These are phyloP conservation scores for Colletotrichum chrysophilum DNA, from an alignment of 2,329 filamentous ascomycete species.

Conservation along the genomic window DNA sequence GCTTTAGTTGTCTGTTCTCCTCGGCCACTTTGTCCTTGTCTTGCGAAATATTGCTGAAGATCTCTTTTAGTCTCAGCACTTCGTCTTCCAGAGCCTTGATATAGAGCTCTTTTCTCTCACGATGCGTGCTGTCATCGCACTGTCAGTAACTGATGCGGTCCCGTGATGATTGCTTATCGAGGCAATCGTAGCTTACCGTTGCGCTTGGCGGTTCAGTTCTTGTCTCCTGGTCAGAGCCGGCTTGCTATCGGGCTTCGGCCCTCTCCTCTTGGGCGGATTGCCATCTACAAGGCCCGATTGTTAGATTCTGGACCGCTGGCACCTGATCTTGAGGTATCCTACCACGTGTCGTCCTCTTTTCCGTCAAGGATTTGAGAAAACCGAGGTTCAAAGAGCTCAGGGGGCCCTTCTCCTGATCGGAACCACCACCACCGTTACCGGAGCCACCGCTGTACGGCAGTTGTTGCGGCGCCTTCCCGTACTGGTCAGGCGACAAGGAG, in stretches of 20 bases:
- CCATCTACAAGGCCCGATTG: slow-evolving; percentile 63
- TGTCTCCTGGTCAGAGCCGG: slow-evolving; percentile 91
- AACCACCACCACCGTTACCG: neutral
- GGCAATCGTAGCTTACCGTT: slow-evolving; percentile 67
- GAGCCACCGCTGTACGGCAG: slow-evolving; percentile 23
- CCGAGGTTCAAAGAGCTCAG: slow-evolving; percentile 56
- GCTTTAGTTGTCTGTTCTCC: slow-evolving; percentile 79
- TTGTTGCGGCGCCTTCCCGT: slow-evolving; percentile 29
- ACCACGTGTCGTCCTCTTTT: slow-evolving; percentile 83
- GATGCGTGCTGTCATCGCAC: slow-evolving; percentile 76
- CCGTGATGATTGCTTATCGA: neutral
- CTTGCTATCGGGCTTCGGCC: slow-evolving; percentile 95
- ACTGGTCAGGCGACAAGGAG: slow-evolving; percentile 49
- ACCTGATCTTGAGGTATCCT: slow-evolving; percentile 24
- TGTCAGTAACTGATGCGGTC: slow-evolving; percentile 15
- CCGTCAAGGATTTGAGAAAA: slow-evolving; percentile 71
- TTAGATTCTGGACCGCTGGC: neutral
- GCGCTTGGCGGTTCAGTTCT: slow-evolving; percentile 93
- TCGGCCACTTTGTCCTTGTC: slow-evolving; percentile 78
- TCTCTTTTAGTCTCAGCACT: slow-evolving; percentile 85
- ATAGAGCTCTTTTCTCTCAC: slow-evolving; percentile 95
- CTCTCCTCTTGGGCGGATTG: slow-evolving; percentile 84
- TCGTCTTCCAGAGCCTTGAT: slow-evolving; percentile 94
- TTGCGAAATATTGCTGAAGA: slow-evolving; percentile 74
- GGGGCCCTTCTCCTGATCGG: slow-evolving; percentile 40